A percentile compares a stretch with the other conserved stretches of the same genome.
These are phyloP conservation scores for Daldinia childiae DNA, from an alignment of 495 filamentous ascomycete genomes.

Conservation along the genomic window DNA sequence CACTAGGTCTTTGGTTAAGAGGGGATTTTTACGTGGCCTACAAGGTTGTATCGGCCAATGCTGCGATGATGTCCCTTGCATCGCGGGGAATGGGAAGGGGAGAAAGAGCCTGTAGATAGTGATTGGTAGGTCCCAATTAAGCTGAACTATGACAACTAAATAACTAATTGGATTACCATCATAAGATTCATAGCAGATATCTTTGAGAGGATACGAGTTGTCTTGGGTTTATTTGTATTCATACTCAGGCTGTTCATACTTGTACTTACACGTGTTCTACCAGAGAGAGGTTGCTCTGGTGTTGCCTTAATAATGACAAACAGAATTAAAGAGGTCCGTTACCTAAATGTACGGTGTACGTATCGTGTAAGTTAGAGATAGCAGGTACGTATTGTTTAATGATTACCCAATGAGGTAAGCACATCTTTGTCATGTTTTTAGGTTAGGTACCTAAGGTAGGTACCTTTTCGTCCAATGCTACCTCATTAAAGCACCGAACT, in stretches of 20 bases:
- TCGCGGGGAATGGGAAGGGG: not conserved
- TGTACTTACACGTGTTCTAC: not conserved
- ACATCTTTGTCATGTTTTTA: too few species aligned
- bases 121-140: not conserved
- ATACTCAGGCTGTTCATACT: too few species aligned
- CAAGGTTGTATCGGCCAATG: not conserved
- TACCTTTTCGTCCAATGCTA: not conserved
- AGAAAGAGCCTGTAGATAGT: not conserved
- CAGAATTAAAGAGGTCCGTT: too few species aligned
- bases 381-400: not conserved
- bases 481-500: not conserved
- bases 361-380: too few species aligned
- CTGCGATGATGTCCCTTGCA: not conserved
- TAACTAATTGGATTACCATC: too few species aligned
- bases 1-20: not conserved
- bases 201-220: not conserved
- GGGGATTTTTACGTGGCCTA: not conserved
- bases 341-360: too few species aligned
- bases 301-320: not conserved
- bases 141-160: not conserved
- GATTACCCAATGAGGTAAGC: not conserved
- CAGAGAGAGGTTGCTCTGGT: not conserved
- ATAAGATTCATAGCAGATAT: too few species aligned
- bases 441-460: too few species aligned
- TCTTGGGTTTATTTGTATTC: not conserved